Evolutionary conservation across 2,329 filamentous ascomycete species (phyloP).

Genomic region (Zymoseptoria pseudotritici): DNA sequence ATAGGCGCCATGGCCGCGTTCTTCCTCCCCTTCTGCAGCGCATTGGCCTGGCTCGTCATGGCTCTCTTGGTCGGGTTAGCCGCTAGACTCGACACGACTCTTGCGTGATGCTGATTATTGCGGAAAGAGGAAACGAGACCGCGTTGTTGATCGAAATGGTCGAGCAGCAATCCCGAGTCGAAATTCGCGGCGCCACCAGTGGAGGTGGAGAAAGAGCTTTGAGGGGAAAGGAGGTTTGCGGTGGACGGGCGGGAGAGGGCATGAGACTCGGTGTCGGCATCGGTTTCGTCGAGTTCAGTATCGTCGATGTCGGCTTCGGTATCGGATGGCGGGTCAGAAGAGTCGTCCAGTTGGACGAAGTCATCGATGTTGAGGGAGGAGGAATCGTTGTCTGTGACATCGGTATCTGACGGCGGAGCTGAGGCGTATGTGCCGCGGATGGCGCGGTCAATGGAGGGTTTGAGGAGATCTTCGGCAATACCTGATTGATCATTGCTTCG

Average conservation of each 20-base stretch:
- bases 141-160: conserved; percentile 54
- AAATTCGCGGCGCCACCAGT: conserved; percentile 9
- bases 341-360: conserved; percentile 22
- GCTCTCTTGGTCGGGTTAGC: conserved; percentile 55
- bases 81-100: conserved; percentile 46
- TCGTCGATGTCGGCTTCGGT: background rate
- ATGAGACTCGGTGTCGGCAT: conserved; percentile 23
- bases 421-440: conserved; percentile 43
- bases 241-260: conserved; percentile 34
- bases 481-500: conserved; percentile 57
- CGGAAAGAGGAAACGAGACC: conserved; percentile 74
- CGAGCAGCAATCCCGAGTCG: conserved; percentile 43
- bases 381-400: conserved; percentile 13
- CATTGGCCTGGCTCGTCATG: conserved; percentile 55
- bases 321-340: conserved; percentile 2
- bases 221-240: conserved; percentile 34
- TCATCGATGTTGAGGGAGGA: conserved; percentile 21
- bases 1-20: conserved; percentile 60
- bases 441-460: conserved; percentile 32
- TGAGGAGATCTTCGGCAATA: conserved; percentile 32
- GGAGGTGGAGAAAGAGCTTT: conserved; percentile 11
- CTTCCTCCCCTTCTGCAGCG: conserved; percentile 57
- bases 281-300: conserved; percentile 12
- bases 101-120: conserved; percentile 46
- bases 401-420: conserved; percentile 35